Conservation (phyloP, 768 basidiomycete genomes). For the Hygrophorus russula region DNA sequence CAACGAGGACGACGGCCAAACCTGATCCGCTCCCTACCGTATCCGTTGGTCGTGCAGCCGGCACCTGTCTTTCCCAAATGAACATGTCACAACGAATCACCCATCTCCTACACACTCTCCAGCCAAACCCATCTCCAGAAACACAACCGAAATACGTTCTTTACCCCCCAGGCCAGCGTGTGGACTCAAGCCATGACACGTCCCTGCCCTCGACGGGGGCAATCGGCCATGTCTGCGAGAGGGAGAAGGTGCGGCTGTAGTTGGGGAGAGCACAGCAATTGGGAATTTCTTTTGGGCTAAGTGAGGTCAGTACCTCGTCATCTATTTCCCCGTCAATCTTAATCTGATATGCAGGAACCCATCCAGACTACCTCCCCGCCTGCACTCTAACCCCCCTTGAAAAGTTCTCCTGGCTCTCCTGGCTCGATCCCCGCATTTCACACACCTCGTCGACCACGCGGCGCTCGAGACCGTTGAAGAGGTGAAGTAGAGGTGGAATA, state of each 20-base stretch:
- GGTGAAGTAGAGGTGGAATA: too few relatives aligned
- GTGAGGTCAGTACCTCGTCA: too few relatives aligned
- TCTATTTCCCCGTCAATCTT: too few relatives aligned
- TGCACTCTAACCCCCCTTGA: too few relatives aligned
- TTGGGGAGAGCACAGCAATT: slow-evolving; percentile 43
- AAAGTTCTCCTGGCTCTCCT: too few relatives aligned
- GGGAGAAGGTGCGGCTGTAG: slow-evolving; percentile 23
- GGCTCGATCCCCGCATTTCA: too few relatives aligned
- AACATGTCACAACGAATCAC: slow-evolving; percentile 39
- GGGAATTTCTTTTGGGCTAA: too few relatives aligned
- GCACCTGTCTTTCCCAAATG: slow-evolving; percentile 27
- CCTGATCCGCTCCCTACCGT: slow-evolving; percentile 24
- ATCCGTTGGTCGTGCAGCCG: slow-evolving; percentile 43
- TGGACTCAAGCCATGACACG: slow-evolving; percentile 6
- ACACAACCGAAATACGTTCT: slow-evolving; percentile 51
- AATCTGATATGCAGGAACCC: too few relatives aligned
- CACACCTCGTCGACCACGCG: too few relatives aligned
- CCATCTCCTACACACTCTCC: slow-evolving; percentile 57
- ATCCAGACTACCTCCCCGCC: too few relatives aligned
- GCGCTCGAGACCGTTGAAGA: too few relatives aligned
- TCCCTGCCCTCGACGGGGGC: slow-evolving; percentile 34
- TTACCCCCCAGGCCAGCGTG: slow-evolving; percentile 65
- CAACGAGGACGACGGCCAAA: slow-evolving; percentile 18
- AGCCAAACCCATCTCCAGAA: slow-evolving; percentile 17
- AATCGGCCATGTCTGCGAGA: slow-evolving; percentile 23